Percentiles rank a stretch among this genome's conserved stretches.
Conservation (phyloP, 1,139 yeast species). For the Geotrichum siamense region DNA sequence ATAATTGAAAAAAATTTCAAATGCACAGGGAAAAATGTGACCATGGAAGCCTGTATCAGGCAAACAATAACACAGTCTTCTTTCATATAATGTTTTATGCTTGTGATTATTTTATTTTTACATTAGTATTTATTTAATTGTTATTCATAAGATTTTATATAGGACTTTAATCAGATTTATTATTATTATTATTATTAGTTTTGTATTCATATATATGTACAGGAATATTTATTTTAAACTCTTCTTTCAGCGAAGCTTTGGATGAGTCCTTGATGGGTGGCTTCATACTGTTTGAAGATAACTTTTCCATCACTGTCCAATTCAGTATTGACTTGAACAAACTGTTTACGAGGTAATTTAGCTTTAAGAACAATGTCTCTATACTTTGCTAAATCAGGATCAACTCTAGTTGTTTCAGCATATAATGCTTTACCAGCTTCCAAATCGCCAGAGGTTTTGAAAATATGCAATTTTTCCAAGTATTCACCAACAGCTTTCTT, state of each 20-base stretch:
- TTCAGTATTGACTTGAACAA: slow-evolving; percentile 71
- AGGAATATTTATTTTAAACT: slow-evolving; percentile 26
- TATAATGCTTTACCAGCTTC: slow-evolving; percentile 57
- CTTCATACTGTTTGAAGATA: slow-evolving; percentile 61
- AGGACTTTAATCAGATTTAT: no score
- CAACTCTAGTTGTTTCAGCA: slow-evolving; percentile 58
- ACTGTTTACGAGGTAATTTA: slow-evolving; percentile 75
- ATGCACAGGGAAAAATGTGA: no score
- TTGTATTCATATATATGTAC: no score
- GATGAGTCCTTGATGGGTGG: slow-evolving; percentile 69
- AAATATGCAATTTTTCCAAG: slow-evolving; percentile 64
- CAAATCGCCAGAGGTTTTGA: slow-evolving; percentile 69
- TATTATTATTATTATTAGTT: no score
- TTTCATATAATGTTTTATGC: no score
- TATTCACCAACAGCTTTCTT: slow-evolving; percentile 68
- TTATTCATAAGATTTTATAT: no score
- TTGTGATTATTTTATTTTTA: no score
- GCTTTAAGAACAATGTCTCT: slow-evolving; percentile 63
- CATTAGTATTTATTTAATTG: no score
- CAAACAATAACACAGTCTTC: no score
- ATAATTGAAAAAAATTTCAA: no score
- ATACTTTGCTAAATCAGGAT: slow-evolving; percentile 52
- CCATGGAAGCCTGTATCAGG: no score
- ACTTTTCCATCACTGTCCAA: slow-evolving; percentile 39
- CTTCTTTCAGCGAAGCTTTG: slow-evolving; percentile 66